A percentile compares a stretch with the other conserved stretches of the same genome.
phyloP scores from a whole-genome alignment of 2,329 filamentous ascomycete genomes.

The Diaporthe citri region DNA sequence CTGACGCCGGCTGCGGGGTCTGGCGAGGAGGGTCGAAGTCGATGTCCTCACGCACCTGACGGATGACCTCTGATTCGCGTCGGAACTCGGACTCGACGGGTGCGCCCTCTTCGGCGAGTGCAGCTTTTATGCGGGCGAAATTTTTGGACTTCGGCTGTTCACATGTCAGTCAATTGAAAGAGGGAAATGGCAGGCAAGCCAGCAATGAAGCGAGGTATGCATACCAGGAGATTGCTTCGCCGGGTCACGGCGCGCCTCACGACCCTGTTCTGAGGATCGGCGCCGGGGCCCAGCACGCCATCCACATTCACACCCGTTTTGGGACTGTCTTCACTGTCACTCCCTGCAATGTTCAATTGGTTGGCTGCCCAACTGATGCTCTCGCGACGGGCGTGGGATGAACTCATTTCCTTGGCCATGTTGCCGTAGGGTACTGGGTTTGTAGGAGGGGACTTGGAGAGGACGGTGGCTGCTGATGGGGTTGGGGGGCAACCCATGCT shows the following conservation, averaged over 20 bases:
- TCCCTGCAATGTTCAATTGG: constrained; percentile 84
- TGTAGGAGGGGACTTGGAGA: constrained; percentile 81
- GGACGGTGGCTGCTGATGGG: constrained; percentile 49
- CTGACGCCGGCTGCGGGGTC: constrained; percentile 54
- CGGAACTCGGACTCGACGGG: constrained; percentile 90
- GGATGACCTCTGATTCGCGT: constrained; percentile 94
- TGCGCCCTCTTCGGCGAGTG: constrained; percentile 86
- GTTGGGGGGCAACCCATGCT: constrained; percentile 64
- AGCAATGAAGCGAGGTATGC: constrained; percentile 46
- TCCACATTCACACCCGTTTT: constrained; percentile 61
- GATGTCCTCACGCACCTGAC: constrained; percentile 91
- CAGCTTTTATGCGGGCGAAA: constrained; percentile 92
- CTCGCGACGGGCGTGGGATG: constrained; percentile 76
- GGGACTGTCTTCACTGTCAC: constrained; percentile 81
- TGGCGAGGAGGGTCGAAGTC: constrained; percentile 64
- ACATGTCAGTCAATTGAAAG: constrained; percentile 51
- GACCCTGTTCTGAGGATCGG: constrained; percentile 77
- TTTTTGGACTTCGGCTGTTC: constrained; percentile 92
- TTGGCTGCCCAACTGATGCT: constrained; percentile 93
- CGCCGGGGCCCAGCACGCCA: constrained; percentile 55
- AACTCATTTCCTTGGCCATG: constrained; percentile 54
- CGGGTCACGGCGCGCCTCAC: constrained; percentile 87
- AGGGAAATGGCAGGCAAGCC: neutral
- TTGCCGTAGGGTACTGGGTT: constrained; percentile 45
- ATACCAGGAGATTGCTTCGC: constrained; percentile 87